Evolutionary conservation across 1,284 basidiomycete genomes (phyloP).

Genomic region (Puccinia polysora): DNA sequence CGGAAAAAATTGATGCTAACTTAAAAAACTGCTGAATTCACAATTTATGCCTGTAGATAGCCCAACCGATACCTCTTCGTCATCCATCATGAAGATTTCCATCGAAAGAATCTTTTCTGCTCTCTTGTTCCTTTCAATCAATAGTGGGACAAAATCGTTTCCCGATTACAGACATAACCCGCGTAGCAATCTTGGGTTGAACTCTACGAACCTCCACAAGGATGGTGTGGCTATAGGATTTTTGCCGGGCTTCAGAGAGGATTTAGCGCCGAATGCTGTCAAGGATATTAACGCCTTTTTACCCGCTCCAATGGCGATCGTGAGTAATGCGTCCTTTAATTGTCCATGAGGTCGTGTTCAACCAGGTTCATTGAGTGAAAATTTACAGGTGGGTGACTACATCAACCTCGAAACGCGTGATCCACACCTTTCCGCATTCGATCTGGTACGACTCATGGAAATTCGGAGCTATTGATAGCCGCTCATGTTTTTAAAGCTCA

Average conservation of each 20-base stretch:
- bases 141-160: not conserved
- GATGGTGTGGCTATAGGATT: constrained; percentile 37
- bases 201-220: constrained; percentile 21
- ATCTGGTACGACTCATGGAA: constrained; percentile 6
- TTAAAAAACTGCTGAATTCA: no score
- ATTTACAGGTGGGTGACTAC: constrained; percentile 33
- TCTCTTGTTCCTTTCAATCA: constrained; percentile 2
- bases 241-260: constrained; percentile 28
- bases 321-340: not conserved
- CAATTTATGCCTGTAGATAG: no score
- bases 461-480: not conserved
- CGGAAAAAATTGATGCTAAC: no score
- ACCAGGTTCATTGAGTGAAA: not conserved
- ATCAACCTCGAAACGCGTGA: constrained; percentile 15
- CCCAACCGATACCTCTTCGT: no score
- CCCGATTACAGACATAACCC: not conserved
- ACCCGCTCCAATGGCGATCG: constrained; percentile 40
- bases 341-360: not conserved
- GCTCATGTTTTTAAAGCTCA: no score
- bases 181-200: constrained; percentile 16
- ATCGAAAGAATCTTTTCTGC: not conserved
- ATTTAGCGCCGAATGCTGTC: constrained; percentile 29
- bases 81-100: constrained; percentile 10
- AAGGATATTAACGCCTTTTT: constrained; percentile 28
- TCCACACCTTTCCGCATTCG: constrained; percentile 7